phyloP scores from a whole-genome alignment of 352 stramenopile species.

The Aphanomyces euteiches region DNA sequence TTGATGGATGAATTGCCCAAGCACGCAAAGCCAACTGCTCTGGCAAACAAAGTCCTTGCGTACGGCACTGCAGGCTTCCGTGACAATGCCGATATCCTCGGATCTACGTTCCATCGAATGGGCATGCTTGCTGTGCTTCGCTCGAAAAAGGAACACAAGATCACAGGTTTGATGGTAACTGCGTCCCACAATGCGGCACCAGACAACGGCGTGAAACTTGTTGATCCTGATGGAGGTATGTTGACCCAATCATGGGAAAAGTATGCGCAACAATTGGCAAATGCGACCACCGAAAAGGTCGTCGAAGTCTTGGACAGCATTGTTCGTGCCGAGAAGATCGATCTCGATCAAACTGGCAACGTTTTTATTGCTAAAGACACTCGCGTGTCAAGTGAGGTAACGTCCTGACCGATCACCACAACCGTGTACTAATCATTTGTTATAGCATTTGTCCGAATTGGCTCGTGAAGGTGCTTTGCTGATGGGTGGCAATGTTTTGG shows the following conservation, averaged over 20 bases:
- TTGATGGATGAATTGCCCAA: constrained; percentile 74
- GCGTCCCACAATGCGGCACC: constrained; percentile 88
- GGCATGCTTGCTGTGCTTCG: constrained; percentile 81
- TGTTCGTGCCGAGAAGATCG: constrained; percentile 71
- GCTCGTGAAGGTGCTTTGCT: constrained; percentile 85
- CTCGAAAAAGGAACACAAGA: constrained; percentile 75
- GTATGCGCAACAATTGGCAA: constrained; percentile 78
- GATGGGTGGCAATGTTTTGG: constrained; percentile 85
- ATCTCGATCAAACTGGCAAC: constrained; percentile 76
- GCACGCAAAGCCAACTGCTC: constrained; percentile 49
- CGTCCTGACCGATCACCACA: not conserved
- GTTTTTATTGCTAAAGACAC: constrained; percentile 93
- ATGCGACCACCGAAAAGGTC: constrained; percentile 73
- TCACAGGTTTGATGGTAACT: constrained; percentile 92
- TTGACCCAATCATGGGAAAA: constrained; percentile 87
- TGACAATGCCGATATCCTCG: constrained; percentile 85
- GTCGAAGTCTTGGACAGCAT: constrained; percentile 76
- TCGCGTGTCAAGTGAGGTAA: constrained; percentile 69
- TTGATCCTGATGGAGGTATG: constrained; percentile 93
- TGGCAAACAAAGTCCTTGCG: constrained; percentile 45
- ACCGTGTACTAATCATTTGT: not conserved
- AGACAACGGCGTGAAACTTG: constrained; percentile 95
- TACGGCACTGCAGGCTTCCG: constrained; percentile 97
- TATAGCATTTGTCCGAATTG: constrained; percentile 74
- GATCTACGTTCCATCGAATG: constrained; percentile 90